phyloP scores from a whole-genome alignment of 352 stramenopile genomes.

The Pythium volutum region DNA sequence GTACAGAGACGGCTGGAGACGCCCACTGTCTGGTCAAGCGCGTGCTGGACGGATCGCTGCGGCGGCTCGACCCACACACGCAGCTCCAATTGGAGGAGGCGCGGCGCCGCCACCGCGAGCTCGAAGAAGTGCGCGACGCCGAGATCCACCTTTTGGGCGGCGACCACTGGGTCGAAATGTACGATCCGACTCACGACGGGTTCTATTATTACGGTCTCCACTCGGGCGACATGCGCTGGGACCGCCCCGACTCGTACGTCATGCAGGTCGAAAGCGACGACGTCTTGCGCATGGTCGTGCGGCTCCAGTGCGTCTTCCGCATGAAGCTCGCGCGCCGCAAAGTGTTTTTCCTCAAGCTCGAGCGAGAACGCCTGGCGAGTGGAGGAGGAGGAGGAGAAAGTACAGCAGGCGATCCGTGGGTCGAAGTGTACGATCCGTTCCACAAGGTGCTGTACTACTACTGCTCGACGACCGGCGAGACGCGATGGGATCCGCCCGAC shows the following conservation, averaged over 20 bases:
- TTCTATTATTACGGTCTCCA: conserved; percentile 49
- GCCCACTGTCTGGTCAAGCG: conserved; percentile 21
- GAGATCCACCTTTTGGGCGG: conserved; percentile 25
- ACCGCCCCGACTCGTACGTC: conserved; percentile 32
- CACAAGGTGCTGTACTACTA: conserved; percentile 63
- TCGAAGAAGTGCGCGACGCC: conserved; percentile 31
- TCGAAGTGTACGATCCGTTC: conserved; percentile 64
- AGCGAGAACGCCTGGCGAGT: not conserved
- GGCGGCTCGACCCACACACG: conserved; percentile 28
- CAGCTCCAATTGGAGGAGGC: conserved; percentile 30
- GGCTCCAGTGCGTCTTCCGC: conserved; percentile 47
- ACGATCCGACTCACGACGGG: conserved; percentile 38
- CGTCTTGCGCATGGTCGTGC: conserved; percentile 39
- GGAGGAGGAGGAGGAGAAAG: no score
- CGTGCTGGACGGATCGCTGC: conserved; percentile 18
- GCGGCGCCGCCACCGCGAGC: conserved; percentile 23
- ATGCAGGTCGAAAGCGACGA: conserved; percentile 37
- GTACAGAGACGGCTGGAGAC: not conserved
- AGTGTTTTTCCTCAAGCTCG: conserved; percentile 34
- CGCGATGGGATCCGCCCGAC: conserved; percentile 42
- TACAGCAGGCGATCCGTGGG: conserved; percentile 26
- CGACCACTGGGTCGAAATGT: conserved; percentile 54
- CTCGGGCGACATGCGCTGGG: conserved; percentile 46
- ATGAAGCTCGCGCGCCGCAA: conserved; percentile 43
- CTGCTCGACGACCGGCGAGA: conserved; percentile 40